These are phyloP conservation scores for Jamesozyma jinghongensis DNA, from an alignment of 805 yeast genomes.

Conservation along the genomic window DNA sequence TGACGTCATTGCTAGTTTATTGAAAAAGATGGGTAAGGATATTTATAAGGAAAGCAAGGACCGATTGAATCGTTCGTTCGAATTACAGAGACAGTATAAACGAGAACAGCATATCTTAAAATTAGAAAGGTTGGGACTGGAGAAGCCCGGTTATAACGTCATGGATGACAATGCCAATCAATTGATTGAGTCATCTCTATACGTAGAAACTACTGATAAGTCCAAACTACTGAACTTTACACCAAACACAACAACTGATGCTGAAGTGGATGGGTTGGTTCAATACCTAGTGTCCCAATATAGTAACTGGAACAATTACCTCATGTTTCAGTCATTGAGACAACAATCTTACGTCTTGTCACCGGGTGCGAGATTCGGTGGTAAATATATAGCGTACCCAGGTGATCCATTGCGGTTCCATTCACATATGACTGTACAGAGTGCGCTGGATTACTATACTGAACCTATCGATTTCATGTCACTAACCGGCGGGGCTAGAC, in stretches of 20 bases:
- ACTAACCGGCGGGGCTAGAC: conserved; percentile 75
- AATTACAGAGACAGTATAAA: conserved; percentile 15
- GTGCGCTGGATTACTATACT: conserved; percentile 36
- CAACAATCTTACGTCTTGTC: conserved; percentile 44
- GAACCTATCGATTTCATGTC: conserved; percentile 47
- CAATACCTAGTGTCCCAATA: conserved; percentile 2
- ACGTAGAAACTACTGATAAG: conserved; percentile 15
- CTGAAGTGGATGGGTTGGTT: not conserved
- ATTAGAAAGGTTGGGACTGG: conserved; percentile 13
- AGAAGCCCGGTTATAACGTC: not conserved
- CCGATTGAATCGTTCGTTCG: conserved; percentile 11
- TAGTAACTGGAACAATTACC: conserved; percentile 18
- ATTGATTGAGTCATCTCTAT: conserved; percentile 20
- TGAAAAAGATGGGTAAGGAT: conserved; percentile 1
- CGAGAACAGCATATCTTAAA: conserved; percentile 17
- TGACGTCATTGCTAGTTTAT: conserved; percentile 1
- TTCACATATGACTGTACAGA: conserved; percentile 65
- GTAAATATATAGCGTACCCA: conserved; percentile 80
- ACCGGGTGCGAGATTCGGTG: conserved; percentile 91
- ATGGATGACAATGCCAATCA: not conserved
- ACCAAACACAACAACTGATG: not conserved
- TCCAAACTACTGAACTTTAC: conserved; percentile 6
- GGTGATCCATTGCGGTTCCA: conserved; percentile 91
- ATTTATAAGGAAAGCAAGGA: conserved; percentile 1
- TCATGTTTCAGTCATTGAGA: conserved; percentile 30